Evolutionary conservation across 2,329 filamentous ascomycete species (phyloP), one percentile per base, ranked within the genome.

Genomic region (Paecilomyces sp.): DNA sequence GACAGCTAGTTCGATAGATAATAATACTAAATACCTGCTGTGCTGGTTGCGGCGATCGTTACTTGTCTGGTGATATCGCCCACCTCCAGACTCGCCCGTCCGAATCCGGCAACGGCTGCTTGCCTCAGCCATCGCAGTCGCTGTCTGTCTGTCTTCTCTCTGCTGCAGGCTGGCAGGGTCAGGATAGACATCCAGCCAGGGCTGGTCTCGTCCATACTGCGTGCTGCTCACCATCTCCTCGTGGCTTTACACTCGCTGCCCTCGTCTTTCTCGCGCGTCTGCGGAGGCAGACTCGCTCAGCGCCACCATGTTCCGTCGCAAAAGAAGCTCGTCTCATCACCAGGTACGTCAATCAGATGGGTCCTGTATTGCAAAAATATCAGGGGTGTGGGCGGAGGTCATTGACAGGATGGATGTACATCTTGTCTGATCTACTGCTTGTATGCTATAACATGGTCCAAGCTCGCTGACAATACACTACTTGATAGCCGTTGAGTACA

Each of bases 401-500:
- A 47, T 47, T 47, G 41, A 47, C n/a, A 8, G 1, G 41, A 15
- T 47, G 41, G 18, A 47, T 47, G 3, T n/a, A 3, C 41, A 13
- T 47, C 41, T 11, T 22, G 8, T 47, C n/a, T 18, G 18, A 18
- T 31, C 31, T 33, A 12, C 25, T 34, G 50, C 18, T 25, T 36
- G 9, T 3, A 31, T 55, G 55, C 13, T 60, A 13, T 18, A 18
- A 24, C 56, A 52, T 59, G 25, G 57, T 58, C 58, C 58, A 60
- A 61, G 62, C 24, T 56, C 55, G 53, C 50, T 58, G 56, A 61
- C 60, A 56, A 56, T 54, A 58, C 25, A 28, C 36, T 61, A 50
- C 22, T 22, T 24, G 63, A 59, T 76, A 91, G 86, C 84, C 86
- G 65, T 77, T 87, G 62, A 88, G 83, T 60, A 79, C 82, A 63